phyloP scores from a whole-genome alignment of 768 basidiomycete species.

The Boletus tomentosulus region DNA sequence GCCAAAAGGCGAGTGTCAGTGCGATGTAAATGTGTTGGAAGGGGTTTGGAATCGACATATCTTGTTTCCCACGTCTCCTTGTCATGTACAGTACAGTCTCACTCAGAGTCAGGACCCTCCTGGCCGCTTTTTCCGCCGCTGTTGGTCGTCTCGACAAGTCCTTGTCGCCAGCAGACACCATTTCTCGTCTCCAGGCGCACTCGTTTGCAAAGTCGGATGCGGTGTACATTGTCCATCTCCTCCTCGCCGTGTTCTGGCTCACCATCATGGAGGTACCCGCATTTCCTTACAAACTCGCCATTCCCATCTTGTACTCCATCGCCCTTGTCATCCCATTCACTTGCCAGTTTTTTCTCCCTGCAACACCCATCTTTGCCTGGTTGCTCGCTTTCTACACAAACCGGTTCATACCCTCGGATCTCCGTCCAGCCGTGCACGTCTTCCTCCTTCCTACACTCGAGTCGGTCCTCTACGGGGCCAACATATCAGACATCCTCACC shows the following conservation, averaged over 20 bases:
- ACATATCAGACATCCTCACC: slow-evolving; percentile 95
- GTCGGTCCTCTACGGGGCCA: slow-evolving; percentile 92
- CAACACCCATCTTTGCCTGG: slow-evolving; percentile 82
- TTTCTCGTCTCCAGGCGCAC: slow-evolving; percentile 55
- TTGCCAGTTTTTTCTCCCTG: slow-evolving; percentile 87
- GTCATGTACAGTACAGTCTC: too few relatives aligned
- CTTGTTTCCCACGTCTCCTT: too few relatives aligned
- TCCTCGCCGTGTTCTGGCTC: slow-evolving; percentile 67
- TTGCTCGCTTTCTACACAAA: slow-evolving; percentile 84
- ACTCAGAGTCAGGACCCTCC: too few relatives aligned
- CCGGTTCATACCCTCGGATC: slow-evolving; percentile 72
- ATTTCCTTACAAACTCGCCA: slow-evolving; percentile 70
- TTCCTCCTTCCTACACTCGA: slow-evolving; percentile 93
- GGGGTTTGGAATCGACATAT: too few relatives aligned
- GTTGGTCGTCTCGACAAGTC: slow-evolving; percentile 73
- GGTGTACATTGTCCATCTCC: slow-evolving; percentile 61
- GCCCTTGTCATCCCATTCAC: slow-evolving; percentile 82
- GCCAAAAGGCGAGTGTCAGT: slow-evolving; percentile 33
- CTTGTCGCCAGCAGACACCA: slow-evolving; percentile 62
- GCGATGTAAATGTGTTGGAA: slow-evolving; percentile 41
- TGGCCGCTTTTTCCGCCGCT: slow-evolving; percentile 53
- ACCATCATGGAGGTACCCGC: slow-evolving; percentile 63
- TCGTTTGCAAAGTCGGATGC: slow-evolving; percentile 52
- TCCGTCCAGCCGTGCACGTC: slow-evolving; percentile 84
- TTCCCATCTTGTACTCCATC: slow-evolving; percentile 65